Base-by-base conservation (phyloP, 2,329 filamentous ascomycete genomes). In the Monilinia fructicola region DNA sequence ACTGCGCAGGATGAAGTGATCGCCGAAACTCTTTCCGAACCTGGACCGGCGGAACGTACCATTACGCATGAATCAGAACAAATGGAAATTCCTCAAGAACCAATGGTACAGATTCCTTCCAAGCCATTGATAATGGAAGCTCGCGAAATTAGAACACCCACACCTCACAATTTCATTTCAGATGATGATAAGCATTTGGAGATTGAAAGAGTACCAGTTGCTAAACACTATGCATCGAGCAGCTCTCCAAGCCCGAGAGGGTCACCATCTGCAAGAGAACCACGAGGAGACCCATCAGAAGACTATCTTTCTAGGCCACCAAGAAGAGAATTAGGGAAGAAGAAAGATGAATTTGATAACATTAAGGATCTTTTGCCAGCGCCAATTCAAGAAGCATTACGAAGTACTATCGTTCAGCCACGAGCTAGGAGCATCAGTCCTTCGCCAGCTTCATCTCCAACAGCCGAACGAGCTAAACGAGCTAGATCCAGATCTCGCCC, bases 41-140 rank as follows among this genome's bases (percentile, higher is more conserved):
- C 40, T 21, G 28, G 10, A 5, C 31, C 28, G 28, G 76, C 75
- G 62, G 73, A 53, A 23, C 53, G 28, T 16, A 31, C 44, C 50
- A 40, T 58, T 14, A 18, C 77, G 54, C 72, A 71, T 38, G 69
- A 75, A 40, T 55, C 67, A 14, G 67, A 69, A n/a, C 63, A 70
- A 16, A 56, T 68, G 12, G 67, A 56, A 9, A 23, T 31, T 16
- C 35, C 46, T 35, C 65, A 67, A 61, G 67, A 72, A 56, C 54
- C 58, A 48, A 59, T 61, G 38, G 26, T 31, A 18, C 55, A 64
- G 48, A 44, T 54, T 28, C 14, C 46, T 50, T 23, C 60, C 38
- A 64, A 31, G 50, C 14, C 54, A 9, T 50, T 23, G 26, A 14
- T 59, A 12, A 44, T 65, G 35, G 64, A 42, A 14, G 10, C 21